Evolutionary conservation across 306 rosid genomes (phyloP), one percentile per base, ranked within the genome.

Genomic region (Cucurbita maxima): DNA sequence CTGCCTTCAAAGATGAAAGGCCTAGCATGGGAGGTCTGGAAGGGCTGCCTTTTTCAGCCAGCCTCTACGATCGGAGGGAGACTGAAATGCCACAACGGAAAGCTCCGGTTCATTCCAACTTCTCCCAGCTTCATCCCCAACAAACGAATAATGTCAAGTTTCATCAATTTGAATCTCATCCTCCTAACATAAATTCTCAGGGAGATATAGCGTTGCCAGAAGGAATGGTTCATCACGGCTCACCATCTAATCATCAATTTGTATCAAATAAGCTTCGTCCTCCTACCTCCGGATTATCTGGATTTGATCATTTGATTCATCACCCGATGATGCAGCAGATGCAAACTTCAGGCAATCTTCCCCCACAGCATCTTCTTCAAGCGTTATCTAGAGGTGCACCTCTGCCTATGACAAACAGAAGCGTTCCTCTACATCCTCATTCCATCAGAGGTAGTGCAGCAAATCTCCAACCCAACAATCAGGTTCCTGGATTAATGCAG

Each of bases 261-360:
- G 83, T 87, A 0, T 82, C 85, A 75, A 87, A 89, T 80, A 84
- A 87, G 84, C 84, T 79, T 60, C 91, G 82, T 36, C 97, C 96
- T 85, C 89, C 92, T 43, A 78, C 80, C 74, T 19, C 75, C 54
- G 92, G 84, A 62, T 70, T 66, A 54, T 34, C 89, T 66, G 96
- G 95, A 74, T 83, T 86, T 72, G 96, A 88, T 80, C 79, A 86
- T 73, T 86, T 87, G 12, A 77, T 81, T 72, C 92, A 84, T 75
- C 94, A 85, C 75, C 86, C 97, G 55, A 58, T 88, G 86, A 68
- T 88, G 78, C 96, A 88, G 72, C 99, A 85, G 81, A 85, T 91
- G 87, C 96, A 86, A 19, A 77, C 85, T 84, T 79, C 82, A 43
- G 90, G 89, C 37, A 89, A 81, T 79, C 83, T 85, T 62, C 89